Conservation (phyloP, 306 rosid species). For the Pyrus bretschneideri region DNA sequence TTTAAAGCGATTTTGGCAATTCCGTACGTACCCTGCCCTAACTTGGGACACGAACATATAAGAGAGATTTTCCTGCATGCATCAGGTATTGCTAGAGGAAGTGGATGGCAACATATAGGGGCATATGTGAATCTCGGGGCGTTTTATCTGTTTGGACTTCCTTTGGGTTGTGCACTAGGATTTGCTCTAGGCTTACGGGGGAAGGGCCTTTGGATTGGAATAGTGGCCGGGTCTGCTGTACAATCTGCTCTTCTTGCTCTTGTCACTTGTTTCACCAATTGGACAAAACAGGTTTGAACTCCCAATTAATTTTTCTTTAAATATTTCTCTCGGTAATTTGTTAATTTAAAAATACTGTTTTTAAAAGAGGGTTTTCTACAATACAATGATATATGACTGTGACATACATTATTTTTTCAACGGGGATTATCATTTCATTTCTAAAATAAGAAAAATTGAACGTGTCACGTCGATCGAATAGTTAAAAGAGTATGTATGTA, state of each 20-base stretch:
- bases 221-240: slow-evolving; percentile 15
- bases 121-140: slow-evolving; percentile 49
- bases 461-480: too few species aligned
- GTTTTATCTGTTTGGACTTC: slow-evolving; percentile 48
- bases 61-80: neutral
- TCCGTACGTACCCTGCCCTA: too few species aligned
- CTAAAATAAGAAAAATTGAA: too few species aligned
- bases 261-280: slow-evolving; percentile 33
- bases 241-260: slow-evolving; percentile 27
- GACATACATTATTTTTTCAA: too few species aligned
- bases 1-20: too few species aligned
- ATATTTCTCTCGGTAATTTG: neutral
- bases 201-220: slow-evolving; percentile 58
- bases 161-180: slow-evolving; percentile 30
- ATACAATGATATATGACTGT: neutral
- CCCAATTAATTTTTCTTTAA: neutral
- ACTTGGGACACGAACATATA: too few species aligned
- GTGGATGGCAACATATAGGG: slow-evolving; percentile 45
- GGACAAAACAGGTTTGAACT: slow-evolving; percentile 43
- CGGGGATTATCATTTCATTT: too few species aligned
- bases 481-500: too few species aligned
- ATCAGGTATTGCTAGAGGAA: slow-evolving; percentile 49
- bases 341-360: neutral
- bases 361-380: neutral
- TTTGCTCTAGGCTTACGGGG: slow-evolving; percentile 31